Conservation (phyloP, 202 grass and related monocot genomes). For the Cymbopogon flexuosus region DNA sequence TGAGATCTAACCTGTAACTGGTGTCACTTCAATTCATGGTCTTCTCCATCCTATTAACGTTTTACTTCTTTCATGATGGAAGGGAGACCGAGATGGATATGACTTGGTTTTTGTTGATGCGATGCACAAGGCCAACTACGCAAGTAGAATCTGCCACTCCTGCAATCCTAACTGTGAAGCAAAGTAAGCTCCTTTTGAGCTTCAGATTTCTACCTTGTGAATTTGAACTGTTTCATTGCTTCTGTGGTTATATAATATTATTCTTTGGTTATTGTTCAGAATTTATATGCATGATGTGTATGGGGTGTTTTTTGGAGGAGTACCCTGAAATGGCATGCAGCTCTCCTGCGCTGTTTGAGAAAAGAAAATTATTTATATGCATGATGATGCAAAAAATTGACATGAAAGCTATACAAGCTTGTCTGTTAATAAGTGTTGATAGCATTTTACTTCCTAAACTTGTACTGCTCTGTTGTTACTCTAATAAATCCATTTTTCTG, state of each 20-base stretch:
- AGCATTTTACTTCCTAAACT: neutral
- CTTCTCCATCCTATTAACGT: slow-evolving; percentile 33
- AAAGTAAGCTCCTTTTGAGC: slow-evolving; percentile 58
- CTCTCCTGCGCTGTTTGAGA: neutral
- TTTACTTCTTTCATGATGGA: slow-evolving; percentile 35
- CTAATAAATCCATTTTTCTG: slow-evolving; percentile 16
- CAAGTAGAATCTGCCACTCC: slow-evolving; percentile 97
- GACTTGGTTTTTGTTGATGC: slow-evolving; percentile 98
- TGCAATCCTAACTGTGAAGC: slow-evolving; percentile 98
- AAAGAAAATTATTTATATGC: neutral
- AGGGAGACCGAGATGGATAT: slow-evolving; percentile 95
- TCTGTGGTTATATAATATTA: slow-evolving; percentile 8
- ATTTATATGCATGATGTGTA: neutral
- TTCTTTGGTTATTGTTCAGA: slow-evolving; percentile 23
- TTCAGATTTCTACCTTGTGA: slow-evolving; percentile 23
- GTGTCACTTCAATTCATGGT: neutral
- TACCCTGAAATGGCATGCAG: neutral
- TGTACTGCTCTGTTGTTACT: slow-evolving; percentile 5
- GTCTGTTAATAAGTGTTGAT: slow-evolving; percentile 3
- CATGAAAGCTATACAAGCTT: neutral
- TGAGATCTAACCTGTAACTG: slow-evolving; percentile 10
- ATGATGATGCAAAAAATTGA: neutral
- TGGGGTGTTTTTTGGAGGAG: neutral
- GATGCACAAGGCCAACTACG: slow-evolving; percentile 99
- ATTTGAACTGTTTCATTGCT: slow-evolving; percentile 17